Conservation (phyloP, 2,329 filamentous ascomycete species). For the Colletotrichum sp. region DNA sequence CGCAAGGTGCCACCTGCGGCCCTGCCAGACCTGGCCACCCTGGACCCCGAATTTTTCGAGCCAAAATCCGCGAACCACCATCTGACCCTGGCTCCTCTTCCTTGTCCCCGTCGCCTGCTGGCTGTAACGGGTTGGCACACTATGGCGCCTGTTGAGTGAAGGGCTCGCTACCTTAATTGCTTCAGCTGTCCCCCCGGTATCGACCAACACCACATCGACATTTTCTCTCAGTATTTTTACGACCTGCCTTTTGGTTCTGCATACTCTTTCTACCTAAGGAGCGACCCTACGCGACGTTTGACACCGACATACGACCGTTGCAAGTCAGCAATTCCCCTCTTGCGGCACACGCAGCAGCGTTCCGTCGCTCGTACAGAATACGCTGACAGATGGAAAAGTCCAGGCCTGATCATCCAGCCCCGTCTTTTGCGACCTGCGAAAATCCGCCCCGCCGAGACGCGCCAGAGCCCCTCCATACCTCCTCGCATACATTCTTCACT, state of each 20-base stretch:
- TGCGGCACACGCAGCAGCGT: not conserved
- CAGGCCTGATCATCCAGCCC: conserved; percentile 9
- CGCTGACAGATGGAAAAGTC: not conserved
- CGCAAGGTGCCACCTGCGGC: not conserved
- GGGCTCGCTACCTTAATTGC: conserved; percentile 15
- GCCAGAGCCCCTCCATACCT: conserved; percentile 18
- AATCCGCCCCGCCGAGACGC: conserved; percentile 19
- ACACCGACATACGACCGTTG: not conserved
- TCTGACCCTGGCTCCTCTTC: conserved; percentile 5
- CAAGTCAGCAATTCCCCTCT: not conserved
- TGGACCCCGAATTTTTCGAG: conserved; percentile 18
- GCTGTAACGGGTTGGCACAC: not conserved
- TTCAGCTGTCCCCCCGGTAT: conserved; percentile 7
- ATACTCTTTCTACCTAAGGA: not conserved
- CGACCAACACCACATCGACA: not conserved
- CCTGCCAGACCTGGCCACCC: not conserved
- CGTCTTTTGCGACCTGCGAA: conserved; percentile 19
- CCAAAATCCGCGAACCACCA: conserved; percentile 13
- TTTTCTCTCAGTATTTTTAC: not conserved
- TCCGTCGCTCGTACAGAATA: not conserved
- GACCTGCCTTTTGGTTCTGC: not conserved
- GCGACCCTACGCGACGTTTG: not conserved
- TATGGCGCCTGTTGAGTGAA: not conserved
- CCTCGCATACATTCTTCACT: conserved; percentile 15
- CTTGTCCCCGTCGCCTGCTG: not conserved